Evolutionary conservation across 208 protist species (phyloP).

Genomic region (Trypanosoma boissoni): DNA sequence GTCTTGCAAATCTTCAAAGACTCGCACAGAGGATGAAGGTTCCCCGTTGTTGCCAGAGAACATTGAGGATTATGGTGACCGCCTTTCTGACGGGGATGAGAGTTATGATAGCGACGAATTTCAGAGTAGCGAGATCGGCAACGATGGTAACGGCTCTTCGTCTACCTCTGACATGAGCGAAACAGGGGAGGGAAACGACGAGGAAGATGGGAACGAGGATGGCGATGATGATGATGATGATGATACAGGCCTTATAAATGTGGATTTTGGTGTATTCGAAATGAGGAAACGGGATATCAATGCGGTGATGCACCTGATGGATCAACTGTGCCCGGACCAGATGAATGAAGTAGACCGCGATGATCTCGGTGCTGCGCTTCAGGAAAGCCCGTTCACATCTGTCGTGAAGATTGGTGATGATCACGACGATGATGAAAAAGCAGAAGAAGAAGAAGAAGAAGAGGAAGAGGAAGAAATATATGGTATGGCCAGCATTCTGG

Average conservation of each 20-base stretch:
- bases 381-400: slow-evolving; percentile 65
- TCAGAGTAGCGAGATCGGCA: slow-evolving; percentile 37
- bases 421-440: slow-evolving; percentile 30
- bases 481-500: slow-evolving; percentile 65
- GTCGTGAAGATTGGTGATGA: slow-evolving; percentile 66
- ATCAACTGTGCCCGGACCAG: slow-evolving; percentile 78
- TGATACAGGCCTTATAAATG: slow-evolving; percentile 46
- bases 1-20: neutral
- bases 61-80: slow-evolving; percentile 34
- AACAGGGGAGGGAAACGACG: slow-evolving; percentile 28
- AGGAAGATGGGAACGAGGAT: slow-evolving; percentile 25
- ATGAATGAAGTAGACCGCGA: slow-evolving; percentile 89
- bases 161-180: slow-evolving; percentile 25
- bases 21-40: neutral
- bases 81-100: slow-evolving; percentile 6
- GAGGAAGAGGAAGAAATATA: slow-evolving; percentile 81
- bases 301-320: slow-evolving; percentile 78
- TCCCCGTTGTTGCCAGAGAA: neutral
- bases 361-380: slow-evolving; percentile 50
- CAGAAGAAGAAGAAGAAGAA: slow-evolving; percentile 24
- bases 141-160: slow-evolving; percentile 56
- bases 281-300: slow-evolving; percentile 66
- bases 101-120: slow-evolving; percentile 28
- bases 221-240: slow-evolving; percentile 25
- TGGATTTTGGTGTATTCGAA: slow-evolving; percentile 89